Evolutionary conservation across 345 rosid genomes (phyloP).

Genomic region (Euphorbia tirucalli): DNA sequence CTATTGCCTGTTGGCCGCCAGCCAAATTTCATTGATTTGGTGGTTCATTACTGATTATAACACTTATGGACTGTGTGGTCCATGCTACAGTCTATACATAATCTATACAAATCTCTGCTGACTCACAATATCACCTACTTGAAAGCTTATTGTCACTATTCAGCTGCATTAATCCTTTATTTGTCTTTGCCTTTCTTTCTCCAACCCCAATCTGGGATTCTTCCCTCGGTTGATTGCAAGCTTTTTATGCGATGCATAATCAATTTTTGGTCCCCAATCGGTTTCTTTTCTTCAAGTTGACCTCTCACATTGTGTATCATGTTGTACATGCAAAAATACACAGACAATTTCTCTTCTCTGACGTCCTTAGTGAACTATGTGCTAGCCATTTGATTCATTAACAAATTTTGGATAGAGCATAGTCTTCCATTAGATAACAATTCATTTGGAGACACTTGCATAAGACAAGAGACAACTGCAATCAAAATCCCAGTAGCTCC

Average conservation of each 20-base stretch:
- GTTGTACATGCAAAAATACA: not conserved
- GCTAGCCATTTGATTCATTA: not conserved
- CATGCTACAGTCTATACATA: constrained; percentile 7
- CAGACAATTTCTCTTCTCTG: not conserved
- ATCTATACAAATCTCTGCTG: constrained; percentile 12
- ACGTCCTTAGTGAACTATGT: not conserved
- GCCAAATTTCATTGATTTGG: constrained; percentile 20
- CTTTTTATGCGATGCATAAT: not conserved
- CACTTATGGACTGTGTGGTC: constrained; percentile 14
- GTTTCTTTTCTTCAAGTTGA: constrained; percentile 13
- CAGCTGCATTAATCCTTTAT: not conserved
- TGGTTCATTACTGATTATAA: constrained; percentile 15
- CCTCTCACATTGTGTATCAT: not conserved
- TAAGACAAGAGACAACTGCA: not conserved
- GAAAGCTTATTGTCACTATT: constrained; percentile 16
- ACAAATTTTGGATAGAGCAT: not conserved
- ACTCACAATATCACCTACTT: constrained; percentile 10
- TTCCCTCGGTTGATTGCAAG: constrained; percentile 9
- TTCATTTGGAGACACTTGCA: not conserved
- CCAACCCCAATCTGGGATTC: constrained; percentile 12
- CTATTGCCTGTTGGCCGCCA: constrained; percentile 31
- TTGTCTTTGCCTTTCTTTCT: constrained; percentile 8
- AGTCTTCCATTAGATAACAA: not conserved
- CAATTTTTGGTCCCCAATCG: constrained; percentile 9
- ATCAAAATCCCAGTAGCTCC: not conserved